These are phyloP conservation scores for Penicillium olsonii DNA, from an alignment of 2,329 filamentous ascomycete species.

Conservation along the genomic window DNA sequence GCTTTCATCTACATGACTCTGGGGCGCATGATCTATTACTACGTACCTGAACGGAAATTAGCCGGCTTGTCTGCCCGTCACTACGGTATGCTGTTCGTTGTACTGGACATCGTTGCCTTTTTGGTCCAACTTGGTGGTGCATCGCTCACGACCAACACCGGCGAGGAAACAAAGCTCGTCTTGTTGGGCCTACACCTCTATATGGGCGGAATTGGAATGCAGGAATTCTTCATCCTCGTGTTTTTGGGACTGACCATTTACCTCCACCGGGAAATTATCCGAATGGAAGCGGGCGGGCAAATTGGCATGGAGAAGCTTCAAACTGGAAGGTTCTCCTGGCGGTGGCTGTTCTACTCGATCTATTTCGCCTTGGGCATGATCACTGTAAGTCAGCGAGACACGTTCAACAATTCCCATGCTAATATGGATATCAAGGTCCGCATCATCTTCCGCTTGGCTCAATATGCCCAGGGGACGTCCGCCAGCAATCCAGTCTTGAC, in stretches of 20 bases:
- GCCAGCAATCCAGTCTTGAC: slow-evolving; percentile 67
- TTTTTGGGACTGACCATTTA: slow-evolving; percentile 46
- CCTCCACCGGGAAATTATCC: slow-evolving; percentile 38
- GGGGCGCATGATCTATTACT: slow-evolving; percentile 44
- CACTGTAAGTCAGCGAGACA: slow-evolving; percentile 30
- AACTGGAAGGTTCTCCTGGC: slow-evolving; percentile 15
- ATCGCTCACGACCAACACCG: slow-evolving; percentile 34
- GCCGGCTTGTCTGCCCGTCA: slow-evolving; percentile 38
- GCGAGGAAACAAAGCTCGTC: slow-evolving; percentile 26
- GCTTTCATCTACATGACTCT: slow-evolving; percentile 48
- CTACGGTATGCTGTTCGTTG: slow-evolving; percentile 47
- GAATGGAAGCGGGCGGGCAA: slow-evolving; percentile 26
- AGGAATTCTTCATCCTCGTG: slow-evolving; percentile 53
- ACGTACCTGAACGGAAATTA: slow-evolving; percentile 36
- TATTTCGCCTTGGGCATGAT: slow-evolving; percentile 47
- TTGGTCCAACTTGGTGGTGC: slow-evolving; percentile 47
- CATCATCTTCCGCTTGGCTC: slow-evolving; percentile 62
- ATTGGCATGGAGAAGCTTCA: slow-evolving; percentile 25
- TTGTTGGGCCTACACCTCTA: slow-evolving; percentile 52
- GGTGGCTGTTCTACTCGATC: slow-evolving; percentile 39
- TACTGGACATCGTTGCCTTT: slow-evolving; percentile 48
- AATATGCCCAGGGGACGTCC: slow-evolving; percentile 55
- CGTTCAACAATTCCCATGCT: neutral
- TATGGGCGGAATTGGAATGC: slow-evolving; percentile 57
- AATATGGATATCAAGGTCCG: slow-evolving; percentile 43